Percentiles rank a stretch among this genome's conserved stretches.
phyloP scores from a whole-genome alignment of 2,329 filamentous ascomycete genomes.

The Phaeoacremonium minimum region DNA sequence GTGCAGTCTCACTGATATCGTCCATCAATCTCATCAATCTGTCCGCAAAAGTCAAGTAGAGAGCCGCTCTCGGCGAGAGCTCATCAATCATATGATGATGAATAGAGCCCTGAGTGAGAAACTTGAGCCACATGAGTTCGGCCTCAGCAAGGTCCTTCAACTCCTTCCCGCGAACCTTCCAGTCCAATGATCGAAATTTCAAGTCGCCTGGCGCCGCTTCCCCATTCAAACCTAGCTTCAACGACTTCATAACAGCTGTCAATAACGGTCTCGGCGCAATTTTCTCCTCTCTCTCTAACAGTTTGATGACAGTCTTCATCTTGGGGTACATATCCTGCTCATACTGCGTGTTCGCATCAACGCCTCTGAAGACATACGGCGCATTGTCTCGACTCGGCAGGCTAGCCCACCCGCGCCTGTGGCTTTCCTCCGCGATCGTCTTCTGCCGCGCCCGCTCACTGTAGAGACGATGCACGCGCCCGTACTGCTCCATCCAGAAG shows the following conservation, averaged over 20 bases:
- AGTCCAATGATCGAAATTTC: slow-evolving; percentile 1
- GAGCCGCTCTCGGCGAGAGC: slow-evolving; percentile 15
- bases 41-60: slow-evolving; percentile 25
- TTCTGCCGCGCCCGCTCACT: slow-evolving; percentile 8
- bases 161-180: slow-evolving; percentile 3
- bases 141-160: slow-evolving; percentile 12
- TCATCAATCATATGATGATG: slow-evolving; percentile 15
- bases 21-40: slow-evolving; percentile 25
- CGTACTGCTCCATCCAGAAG: slow-evolving; percentile 9
- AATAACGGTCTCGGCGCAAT: slow-evolving; percentile 23
- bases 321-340: slow-evolving; percentile 19
- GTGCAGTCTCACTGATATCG: slow-evolving; percentile 15
- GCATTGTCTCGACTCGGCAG: slow-evolving; percentile 17
- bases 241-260: slow-evolving; percentile 9
- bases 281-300: slow-evolving; percentile 15
- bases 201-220: not conserved
- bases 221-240: not conserved
- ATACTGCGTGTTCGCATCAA: slow-evolving; percentile 13
- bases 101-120: slow-evolving; percentile 20
- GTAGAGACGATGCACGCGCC: slow-evolving; percentile 1
- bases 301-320: slow-evolving; percentile 15
- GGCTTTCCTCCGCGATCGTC: slow-evolving; percentile 1
- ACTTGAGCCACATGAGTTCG: slow-evolving; percentile 27
- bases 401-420: slow-evolving; percentile 6
- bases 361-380: slow-evolving; percentile 15